These are phyloP conservation scores for Hyphopichia pseudoburtonii DNA, from an alignment of 1,139 yeast genomes.

Conservation along the genomic window DNA sequence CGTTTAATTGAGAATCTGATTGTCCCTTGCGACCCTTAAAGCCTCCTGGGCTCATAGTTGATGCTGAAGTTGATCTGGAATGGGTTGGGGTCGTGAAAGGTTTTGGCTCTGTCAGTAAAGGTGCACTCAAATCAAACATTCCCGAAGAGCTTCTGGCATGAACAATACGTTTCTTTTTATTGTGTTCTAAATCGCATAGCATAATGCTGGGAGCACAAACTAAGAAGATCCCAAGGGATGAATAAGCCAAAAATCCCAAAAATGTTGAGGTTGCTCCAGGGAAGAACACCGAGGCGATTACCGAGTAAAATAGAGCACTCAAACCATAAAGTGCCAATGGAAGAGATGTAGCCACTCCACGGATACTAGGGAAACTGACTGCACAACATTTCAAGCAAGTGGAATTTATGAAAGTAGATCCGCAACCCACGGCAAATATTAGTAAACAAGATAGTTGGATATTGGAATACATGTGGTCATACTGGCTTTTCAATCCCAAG, in stretches of 20 bases:
- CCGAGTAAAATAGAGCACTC: conserved; percentile 57
- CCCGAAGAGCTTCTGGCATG: conserved; percentile 7
- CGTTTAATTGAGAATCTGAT: conserved; percentile 7
- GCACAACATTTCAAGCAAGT: conserved; percentile 61
- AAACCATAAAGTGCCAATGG: conserved; percentile 61
- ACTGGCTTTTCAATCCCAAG: conserved; percentile 48
- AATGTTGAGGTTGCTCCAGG: conserved; percentile 54
- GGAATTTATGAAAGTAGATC: conserved; percentile 54
- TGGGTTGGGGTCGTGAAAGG: not conserved
- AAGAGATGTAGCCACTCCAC: conserved; percentile 61
- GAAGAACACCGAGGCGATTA: conserved; percentile 45
- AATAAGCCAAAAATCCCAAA: conserved; percentile 45
- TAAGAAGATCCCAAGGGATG: conserved; percentile 36
- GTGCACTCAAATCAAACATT: conserved; percentile 13
- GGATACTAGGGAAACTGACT: conserved; percentile 51
- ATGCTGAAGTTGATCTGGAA: not conserved
- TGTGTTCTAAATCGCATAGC: conserved; percentile 40
- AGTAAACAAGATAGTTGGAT: conserved; percentile 35
- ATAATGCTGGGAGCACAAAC: conserved; percentile 51
- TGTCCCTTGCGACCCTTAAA: no score
- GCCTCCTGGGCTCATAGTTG: not conserved
- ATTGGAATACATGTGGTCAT: conserved; percentile 27
- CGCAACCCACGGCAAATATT: conserved; percentile 49
- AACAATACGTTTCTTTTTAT: conserved; percentile 10
- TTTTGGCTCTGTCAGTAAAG: no score